A percentile compares a stretch with the other conserved stretches of the same genome.
Conservation (phyloP, 2,329 filamentous ascomycete species). For the Acephala macrosclerotiorum region DNA sequence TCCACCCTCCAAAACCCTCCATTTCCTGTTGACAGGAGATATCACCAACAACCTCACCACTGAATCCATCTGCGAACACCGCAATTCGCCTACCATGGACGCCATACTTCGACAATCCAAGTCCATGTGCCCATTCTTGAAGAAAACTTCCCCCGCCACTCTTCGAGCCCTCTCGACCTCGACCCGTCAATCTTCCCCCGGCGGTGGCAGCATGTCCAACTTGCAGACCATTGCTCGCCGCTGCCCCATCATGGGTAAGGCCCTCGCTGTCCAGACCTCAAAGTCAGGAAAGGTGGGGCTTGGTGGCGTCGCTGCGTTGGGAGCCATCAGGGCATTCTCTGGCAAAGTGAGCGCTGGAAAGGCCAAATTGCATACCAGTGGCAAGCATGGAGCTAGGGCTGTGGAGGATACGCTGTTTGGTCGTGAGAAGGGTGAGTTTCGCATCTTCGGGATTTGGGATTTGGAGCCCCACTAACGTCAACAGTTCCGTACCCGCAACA, state of each 20-base stretch:
- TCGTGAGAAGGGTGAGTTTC: slow-evolving; percentile 59
- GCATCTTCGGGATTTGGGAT: slow-evolving; percentile 11
- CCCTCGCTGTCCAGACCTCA: slow-evolving; percentile 83
- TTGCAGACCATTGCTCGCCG: slow-evolving; percentile 92
- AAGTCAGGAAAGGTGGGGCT: slow-evolving; percentile 55
- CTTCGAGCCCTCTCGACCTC: slow-evolving; percentile 86
- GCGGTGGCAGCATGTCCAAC: slow-evolving; percentile 95
- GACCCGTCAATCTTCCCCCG: slow-evolving; percentile 67
- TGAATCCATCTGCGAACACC: background rate
- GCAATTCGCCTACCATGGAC: slow-evolving; percentile 72
- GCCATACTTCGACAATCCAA: slow-evolving; percentile 93
- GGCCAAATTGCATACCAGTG: slow-evolving; percentile 83
- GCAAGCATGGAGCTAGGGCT: slow-evolving; percentile 78
- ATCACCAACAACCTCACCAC: slow-evolving; percentile 2
- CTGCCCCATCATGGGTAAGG: slow-evolving; percentile 99
- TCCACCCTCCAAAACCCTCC: background rate
- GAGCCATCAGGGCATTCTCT: slow-evolving; percentile 59
- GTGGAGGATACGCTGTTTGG: slow-evolving; percentile 65
- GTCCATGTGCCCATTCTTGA: slow-evolving; percentile 96
- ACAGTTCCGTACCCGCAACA: slow-evolving; percentile 37
- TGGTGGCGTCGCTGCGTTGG: slow-evolving; percentile 51
- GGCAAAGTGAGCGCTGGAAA: slow-evolving; percentile 62
- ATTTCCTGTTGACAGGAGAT: slow-evolving; percentile 26
- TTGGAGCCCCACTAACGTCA: slow-evolving; percentile 30
- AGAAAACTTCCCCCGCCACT: slow-evolving; percentile 90